Conservation (phyloP, 805 yeast species). For the Jamesozyma spencerorum region DNA sequence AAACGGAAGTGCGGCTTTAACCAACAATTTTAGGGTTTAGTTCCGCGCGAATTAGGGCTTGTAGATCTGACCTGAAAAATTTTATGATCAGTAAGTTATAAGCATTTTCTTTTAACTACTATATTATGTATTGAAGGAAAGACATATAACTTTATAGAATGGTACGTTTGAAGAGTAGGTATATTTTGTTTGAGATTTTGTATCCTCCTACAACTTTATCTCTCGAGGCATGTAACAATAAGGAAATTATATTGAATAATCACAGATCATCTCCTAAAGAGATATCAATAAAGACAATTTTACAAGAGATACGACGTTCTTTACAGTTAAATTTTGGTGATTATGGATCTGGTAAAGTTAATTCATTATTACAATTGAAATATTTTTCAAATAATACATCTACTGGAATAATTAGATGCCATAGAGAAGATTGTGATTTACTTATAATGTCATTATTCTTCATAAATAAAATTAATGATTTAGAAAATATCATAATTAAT, state of each 20-base stretch:
- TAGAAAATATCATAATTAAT: slow-evolving; percentile 42
- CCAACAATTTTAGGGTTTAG: no score
- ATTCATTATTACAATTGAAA: slow-evolving; percentile 53
- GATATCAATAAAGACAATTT: slow-evolving; percentile 41
- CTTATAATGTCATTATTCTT: slow-evolving; percentile 61
- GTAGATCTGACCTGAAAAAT: no score
- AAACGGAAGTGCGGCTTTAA: no score
- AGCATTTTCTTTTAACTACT: no score
- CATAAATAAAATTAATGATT: slow-evolving; percentile 42
- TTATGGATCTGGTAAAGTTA: slow-evolving; percentile 57
- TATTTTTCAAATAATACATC: slow-evolving; percentile 76
- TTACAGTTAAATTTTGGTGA: slow-evolving; percentile 70
- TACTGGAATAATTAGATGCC: slow-evolving; percentile 74
- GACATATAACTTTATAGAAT: no score
- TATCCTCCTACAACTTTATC: slow-evolving; percentile 42
- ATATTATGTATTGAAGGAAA: no score
- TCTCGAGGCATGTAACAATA: slow-evolving; percentile 2
- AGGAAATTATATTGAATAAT: slow-evolving; percentile 32
- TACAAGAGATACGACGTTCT: slow-evolving; percentile 44
- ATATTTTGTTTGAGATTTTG: slow-evolving; percentile 69
- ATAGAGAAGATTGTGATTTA: slow-evolving; percentile 50
- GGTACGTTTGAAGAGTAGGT: slow-evolving; percentile 86
- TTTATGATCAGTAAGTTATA: no score
- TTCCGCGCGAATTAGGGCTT: no score
- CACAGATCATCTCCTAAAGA: slow-evolving; percentile 44